Base-by-base conservation (phyloP, 176 grass and related monocot species). In the Bonia amplexicaulis region DNA sequence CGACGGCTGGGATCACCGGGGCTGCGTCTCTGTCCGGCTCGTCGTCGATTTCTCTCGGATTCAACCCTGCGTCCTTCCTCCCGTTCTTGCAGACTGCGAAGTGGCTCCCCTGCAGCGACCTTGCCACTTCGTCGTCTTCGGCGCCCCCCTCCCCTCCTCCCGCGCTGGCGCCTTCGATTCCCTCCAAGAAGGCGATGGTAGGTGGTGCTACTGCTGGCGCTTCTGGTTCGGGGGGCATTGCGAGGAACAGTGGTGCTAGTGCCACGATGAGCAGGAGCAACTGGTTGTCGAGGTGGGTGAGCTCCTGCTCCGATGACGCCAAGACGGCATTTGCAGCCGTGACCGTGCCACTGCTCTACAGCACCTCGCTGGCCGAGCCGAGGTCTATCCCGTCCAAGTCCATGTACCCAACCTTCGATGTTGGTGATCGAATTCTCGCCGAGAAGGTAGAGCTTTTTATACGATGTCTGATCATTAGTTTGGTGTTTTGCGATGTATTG, bases 351-450 rank as follows among this genome's bases (percentile, higher is more conserved):
- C 63, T 99, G 61, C 88, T 99, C 59, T 99, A 93, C 35, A 85
- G 97, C 16, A 91, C 93, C 5, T 94, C 82, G 64, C 79, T 96
- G 70, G 97, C 97, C 2, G 93, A 94, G 84, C 93, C 97, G 2
- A 94, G 88, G 83, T 99, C 93, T 53, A 96, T 99, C 70, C 97
- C 97, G 52, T 92, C 97, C 45, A 93, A 84, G 84, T 99, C 97
- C 73, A 99, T 99, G 97, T 93, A 88, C 85, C 97, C 97, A 15
- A 99, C 97, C 49, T 99, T 99, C 76, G 97, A 99, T 57, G 76
- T 99, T 5, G 97, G 97, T 40, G 97, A 99, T 35, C 83, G 97
- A n/a, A 99, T 99, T 89, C 82, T 99, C 20, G 91, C 97, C 1
- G 97, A 99, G 93, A 99, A 92, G 97, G 97, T 99, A 92, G 23